Conservation (phyloP, 1,139 yeast species). For the Barnettozyma hawaiiensis region DNA sequence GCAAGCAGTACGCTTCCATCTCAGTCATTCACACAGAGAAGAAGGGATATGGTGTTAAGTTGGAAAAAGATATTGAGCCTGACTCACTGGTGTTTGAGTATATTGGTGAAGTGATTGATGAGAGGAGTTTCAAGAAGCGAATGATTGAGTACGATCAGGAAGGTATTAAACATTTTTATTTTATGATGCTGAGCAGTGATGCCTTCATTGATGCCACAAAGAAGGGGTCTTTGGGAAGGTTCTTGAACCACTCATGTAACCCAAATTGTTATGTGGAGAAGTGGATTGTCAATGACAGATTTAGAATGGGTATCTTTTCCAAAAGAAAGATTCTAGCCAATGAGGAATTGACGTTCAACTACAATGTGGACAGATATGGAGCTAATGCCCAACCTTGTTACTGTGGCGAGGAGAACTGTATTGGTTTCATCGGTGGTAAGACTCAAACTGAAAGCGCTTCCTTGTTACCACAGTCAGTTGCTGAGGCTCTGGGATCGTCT, state of each 20-base stretch:
- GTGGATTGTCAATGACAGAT: constrained; percentile 91
- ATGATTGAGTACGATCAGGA: constrained; percentile 67
- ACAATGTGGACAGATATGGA: constrained; percentile 94
- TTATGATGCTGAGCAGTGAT: constrained; percentile 93
- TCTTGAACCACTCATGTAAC: constrained; percentile 89
- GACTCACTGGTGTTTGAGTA: constrained; percentile 81
- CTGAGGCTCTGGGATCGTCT: constrained; percentile 82
- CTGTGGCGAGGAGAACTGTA: constrained; percentile 90
- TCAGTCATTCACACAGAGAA: constrained; percentile 73
- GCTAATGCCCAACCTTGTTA: constrained; percentile 92
- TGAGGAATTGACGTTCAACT: constrained; percentile 93
- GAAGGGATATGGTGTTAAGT: constrained; percentile 89
- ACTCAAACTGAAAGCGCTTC: constrained; percentile 91
- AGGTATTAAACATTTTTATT: constrained; percentile 83
- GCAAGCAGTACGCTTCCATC: constrained; percentile 61
- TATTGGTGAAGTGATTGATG: constrained; percentile 89
- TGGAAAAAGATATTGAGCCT: constrained; percentile 51
- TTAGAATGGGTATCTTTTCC: constrained; percentile 93
- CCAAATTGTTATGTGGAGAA: constrained; percentile 95
- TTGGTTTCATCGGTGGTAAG: constrained; percentile 92
- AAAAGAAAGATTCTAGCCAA: constrained; percentile 66
- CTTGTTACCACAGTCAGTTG: constrained; percentile 71
- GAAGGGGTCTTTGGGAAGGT: constrained; percentile 83
- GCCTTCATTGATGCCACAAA: constrained; percentile 93
- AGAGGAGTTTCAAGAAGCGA: constrained; percentile 60